Evolutionary conservation across 1,284 basidiomycete genomes (phyloP).

Genomic region (Fomitopsis pinicola): DNA sequence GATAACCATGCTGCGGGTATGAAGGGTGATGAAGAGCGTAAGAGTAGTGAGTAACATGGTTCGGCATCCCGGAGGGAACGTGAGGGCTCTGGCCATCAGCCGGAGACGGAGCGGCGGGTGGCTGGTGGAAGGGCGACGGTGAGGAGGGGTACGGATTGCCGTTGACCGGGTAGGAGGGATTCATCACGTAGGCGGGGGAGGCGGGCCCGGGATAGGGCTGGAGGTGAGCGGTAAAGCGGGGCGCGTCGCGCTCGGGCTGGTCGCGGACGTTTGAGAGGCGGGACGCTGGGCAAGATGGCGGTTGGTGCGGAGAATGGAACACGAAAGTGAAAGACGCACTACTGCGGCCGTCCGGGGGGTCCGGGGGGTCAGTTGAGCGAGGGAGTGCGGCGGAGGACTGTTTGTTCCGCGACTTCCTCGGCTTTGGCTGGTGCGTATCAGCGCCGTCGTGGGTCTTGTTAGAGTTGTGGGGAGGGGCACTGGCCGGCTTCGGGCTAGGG

Average conservation of each 20-base stretch:
- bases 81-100: constrained; percentile 36
- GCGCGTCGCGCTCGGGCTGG: constrained; percentile 26
- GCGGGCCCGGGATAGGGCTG: constrained; percentile 46
- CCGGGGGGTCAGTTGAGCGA: not conserved
- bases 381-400: not conserved
- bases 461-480: constrained; percentile 1
- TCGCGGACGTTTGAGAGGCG: constrained; percentile 36
- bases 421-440: constrained; percentile 4
- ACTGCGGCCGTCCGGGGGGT: constrained; percentile 4
- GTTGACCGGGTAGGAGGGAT: constrained; percentile 54
- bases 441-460: constrained; percentile 4
- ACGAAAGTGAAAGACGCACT: constrained; percentile 1
- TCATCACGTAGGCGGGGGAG: constrained; percentile 46
- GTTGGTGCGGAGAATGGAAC: not conserved
- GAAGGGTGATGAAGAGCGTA: constrained; percentile 54
- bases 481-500: constrained; percentile 11
- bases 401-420: constrained; percentile 7
- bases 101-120: constrained; percentile 35
- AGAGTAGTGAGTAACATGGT: constrained; percentile 39
- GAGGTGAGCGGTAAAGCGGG: constrained; percentile 40
- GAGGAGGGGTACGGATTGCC: constrained; percentile 38
- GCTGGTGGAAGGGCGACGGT: constrained; percentile 54
- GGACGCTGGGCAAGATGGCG: constrained; percentile 25
- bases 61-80: constrained; percentile 37
- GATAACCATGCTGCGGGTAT: constrained; percentile 39